These are phyloP conservation scores for Endocarpon pusillum DNA, from an alignment of 495 filamentous ascomycete species.

Conservation along the genomic window DNA sequence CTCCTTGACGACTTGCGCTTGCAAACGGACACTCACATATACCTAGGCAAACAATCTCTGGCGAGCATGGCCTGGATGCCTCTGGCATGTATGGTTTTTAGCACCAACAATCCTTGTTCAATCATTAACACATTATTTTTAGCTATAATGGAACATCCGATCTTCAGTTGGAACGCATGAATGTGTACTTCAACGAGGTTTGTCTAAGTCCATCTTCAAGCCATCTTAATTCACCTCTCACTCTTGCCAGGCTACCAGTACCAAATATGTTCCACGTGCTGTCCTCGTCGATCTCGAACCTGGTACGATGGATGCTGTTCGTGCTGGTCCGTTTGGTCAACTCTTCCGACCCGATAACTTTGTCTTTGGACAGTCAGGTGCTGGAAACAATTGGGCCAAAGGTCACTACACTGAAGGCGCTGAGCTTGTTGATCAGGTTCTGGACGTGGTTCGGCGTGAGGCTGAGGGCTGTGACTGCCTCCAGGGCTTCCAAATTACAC, in stretches of 20 bases:
- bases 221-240: conserved; percentile 3
- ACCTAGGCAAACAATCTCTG: conserved; percentile 82
- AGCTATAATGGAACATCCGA: conserved; percentile 97
- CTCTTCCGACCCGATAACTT: conserved; percentile 99
- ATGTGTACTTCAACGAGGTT: conserved; percentile 99
- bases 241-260: conserved; percentile 56
- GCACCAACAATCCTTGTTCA: conserved; percentile 4
- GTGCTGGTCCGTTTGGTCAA: conserved; percentile 95
- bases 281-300: conserved; percentile 99
- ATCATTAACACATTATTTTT: conserved; percentile 12
- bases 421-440: conserved; percentile 93
- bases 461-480: conserved; percentile 99
- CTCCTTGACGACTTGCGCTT: conserved; percentile 3
- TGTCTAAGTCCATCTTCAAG: conserved; percentile 9
- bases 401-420: conserved; percentile 99
- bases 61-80: conserved; percentile 97
- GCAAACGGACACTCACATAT: conserved; percentile 15
- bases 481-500: conserved; percentile 99
- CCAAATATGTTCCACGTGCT: conserved; percentile 98
- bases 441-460: conserved; percentile 98
- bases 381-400: conserved; percentile 99
- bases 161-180: conserved; percentile 99
- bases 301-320: conserved; percentile 96
- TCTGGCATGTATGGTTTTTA: conserved; percentile 60
- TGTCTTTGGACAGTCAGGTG: conserved; percentile 98